A percentile compares a stretch with the other conserved stretches of the same genome.
phyloP scores from a whole-genome alignment of 2,329 filamentous ascomycete genomes.

The Conoideocrella luteorostrata region DNA sequence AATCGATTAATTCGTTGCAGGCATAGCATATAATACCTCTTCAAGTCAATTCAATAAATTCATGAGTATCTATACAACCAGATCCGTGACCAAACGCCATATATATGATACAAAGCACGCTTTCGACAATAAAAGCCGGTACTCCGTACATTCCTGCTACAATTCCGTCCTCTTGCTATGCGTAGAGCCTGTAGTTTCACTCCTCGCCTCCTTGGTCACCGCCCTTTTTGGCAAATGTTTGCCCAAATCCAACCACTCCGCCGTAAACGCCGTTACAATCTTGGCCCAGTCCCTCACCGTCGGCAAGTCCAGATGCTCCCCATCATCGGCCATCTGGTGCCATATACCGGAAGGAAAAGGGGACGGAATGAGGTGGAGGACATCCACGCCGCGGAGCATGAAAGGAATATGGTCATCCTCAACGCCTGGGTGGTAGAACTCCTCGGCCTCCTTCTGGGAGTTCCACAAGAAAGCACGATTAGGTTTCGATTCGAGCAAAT shows the following conservation, averaged over 20 bases:
- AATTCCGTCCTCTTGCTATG: constrained; percentile 27
- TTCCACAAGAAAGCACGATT: constrained; percentile 58
- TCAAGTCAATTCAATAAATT: too few relatives aligned
- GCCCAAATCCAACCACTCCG: constrained; percentile 84
- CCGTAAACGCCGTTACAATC: constrained; percentile 75
- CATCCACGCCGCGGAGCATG: constrained; percentile 74
- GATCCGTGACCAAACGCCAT: constrained; percentile 1
- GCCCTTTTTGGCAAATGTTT: constrained; percentile 26
- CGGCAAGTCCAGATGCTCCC: constrained; percentile 70
- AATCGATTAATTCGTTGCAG: too few relatives aligned
- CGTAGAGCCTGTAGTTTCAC: constrained; percentile 16
- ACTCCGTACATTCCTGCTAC: constrained; percentile 1
- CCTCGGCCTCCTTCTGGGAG: constrained; percentile 40
- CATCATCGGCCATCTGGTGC: constrained; percentile 82
- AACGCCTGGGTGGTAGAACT: constrained; percentile 48
- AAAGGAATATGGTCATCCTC: constrained; percentile 92
- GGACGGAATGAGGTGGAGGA: constrained; percentile 81
- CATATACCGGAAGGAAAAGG: constrained; percentile 73
- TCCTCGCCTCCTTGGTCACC: constrained; percentile 18
- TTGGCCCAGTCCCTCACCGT: constrained; percentile 84
- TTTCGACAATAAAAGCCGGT: too few relatives aligned
- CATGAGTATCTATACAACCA: too few relatives aligned
- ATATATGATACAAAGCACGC: background rate
- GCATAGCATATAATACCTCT: too few relatives aligned
- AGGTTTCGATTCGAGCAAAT: constrained; percentile 56